Evolutionary conservation across 1,139 yeast species (phyloP).

Genomic region (Blastobotrys raffinosifermentans): DNA sequence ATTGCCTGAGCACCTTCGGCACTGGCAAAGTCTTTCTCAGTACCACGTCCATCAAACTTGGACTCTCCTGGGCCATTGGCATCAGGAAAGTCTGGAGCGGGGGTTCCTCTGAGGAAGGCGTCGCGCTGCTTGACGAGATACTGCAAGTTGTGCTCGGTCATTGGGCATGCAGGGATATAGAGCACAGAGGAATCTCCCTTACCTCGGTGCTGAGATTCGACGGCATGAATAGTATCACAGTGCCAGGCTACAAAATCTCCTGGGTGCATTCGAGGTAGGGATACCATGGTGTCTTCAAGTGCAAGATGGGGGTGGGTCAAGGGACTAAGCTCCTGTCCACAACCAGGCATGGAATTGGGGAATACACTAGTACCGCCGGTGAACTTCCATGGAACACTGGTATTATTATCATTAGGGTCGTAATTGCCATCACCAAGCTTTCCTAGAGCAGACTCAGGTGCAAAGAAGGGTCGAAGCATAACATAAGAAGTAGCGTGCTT

Average conservation of each 20-base stretch:
- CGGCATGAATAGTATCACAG: conserved; percentile 44
- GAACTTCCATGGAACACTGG: conserved; percentile 18
- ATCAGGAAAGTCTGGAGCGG: conserved; percentile 38
- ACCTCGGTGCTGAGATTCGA: conserved; percentile 41
- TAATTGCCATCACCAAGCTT: conserved; percentile 3
- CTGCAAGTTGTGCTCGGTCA: conserved; percentile 22
- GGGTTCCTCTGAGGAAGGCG: conserved; percentile 26
- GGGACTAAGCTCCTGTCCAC: conserved; percentile 30
- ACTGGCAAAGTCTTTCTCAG: conserved; percentile 8
- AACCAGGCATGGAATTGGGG: conserved; percentile 26
- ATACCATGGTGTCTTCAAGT: conserved; percentile 22
- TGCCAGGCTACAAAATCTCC: conserved; percentile 48
- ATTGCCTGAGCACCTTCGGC: conserved; percentile 13
- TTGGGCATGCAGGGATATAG: conserved; percentile 36
- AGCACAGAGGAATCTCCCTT: conserved; percentile 38
- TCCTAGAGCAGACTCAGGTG: conserved; percentile 22
- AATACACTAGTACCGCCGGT: conserved; percentile 19
- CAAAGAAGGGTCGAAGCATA: conserved; percentile 43
- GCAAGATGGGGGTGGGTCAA: conserved; percentile 27
- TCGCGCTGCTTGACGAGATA: conserved; percentile 30
- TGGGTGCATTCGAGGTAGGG: conserved; percentile 25
- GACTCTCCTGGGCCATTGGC: conserved; percentile 27
- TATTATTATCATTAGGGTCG: conserved; percentile 15
- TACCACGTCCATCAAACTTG: conserved; percentile 12
- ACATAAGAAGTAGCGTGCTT: conserved; percentile 38